Evolutionary conservation across 495 filamentous ascomycete species (phyloP), one percentile per base, ranked within the genome.

Genomic region (Tuber microsphaerosporum): DNA sequence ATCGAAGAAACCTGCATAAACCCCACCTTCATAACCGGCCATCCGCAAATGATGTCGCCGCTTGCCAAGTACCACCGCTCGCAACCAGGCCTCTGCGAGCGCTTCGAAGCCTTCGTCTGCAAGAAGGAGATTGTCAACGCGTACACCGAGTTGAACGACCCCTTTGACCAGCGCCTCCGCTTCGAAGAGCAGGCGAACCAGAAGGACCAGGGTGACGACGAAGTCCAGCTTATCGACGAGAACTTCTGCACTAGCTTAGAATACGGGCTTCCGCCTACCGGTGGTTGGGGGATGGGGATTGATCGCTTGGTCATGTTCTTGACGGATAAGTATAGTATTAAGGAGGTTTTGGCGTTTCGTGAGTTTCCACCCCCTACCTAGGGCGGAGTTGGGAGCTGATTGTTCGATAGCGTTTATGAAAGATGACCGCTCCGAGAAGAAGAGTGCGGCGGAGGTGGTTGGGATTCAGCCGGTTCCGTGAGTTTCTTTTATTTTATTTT

Each of bases 111-210:
- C 31, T 99, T 99, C 82, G 96, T 97, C 44, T 94, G 92, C 88
- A 97, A 93, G 87, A 97, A 97, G 88, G 93, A 97, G 84, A 96
- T 97, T 78, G 90, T 90, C 76, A 97, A 98, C 81, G 93, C 94
- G 3, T 98, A 98, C 86, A 99, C 95, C 20, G 95, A 98, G 88
- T 90, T 98, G 87, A 98, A 99, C 88, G 91, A 97, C 82, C 93
- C 94, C 73, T 94, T 97, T 83, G 93, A 97, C 84, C 95, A 98
- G 85, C 88, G 95, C 71, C 86, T 95, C 74, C 90, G 94, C 48
- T 98, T 99, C 86, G 93, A 97, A 84, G 94, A 99, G 88, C 96
- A 99, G 85, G 94, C 94, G 22, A 86, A 89, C 77, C 94, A 98
- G 88, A 99, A 98, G 86, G 94, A 89, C 56, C 92, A 96, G 85